phyloP scores from a whole-genome alignment of 2,329 filamentous ascomycete genomes.

The Aspergillus novoparasiticus region DNA sequence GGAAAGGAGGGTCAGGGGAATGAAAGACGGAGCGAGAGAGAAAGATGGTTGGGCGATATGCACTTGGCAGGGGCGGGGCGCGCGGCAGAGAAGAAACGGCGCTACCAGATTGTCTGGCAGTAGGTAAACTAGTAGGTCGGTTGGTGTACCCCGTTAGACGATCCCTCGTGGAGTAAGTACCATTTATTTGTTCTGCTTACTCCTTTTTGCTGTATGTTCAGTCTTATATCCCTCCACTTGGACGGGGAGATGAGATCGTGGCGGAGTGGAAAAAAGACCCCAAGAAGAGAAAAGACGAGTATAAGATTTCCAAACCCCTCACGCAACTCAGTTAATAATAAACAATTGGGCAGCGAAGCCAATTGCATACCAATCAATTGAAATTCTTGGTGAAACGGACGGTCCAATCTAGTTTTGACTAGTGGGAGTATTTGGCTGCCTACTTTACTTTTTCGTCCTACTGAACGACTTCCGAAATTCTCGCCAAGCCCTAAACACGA shows the following conservation, averaged over 20 bases:
- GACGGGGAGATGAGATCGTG: too few species aligned
- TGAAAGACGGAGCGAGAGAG: constrained; percentile 3
- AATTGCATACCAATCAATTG: neutral
- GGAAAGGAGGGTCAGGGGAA: neutral
- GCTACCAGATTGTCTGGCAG: neutral
- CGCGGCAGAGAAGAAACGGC: constrained; percentile 15
- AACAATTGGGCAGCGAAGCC: neutral
- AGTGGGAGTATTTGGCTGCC: neutral
- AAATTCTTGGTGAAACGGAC: constrained; percentile 1
- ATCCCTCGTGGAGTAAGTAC: too few species aligned
- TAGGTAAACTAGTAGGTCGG: too few species aligned
- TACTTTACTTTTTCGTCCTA: neutral
- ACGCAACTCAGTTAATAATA: too few species aligned
- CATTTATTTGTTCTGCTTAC: too few species aligned
- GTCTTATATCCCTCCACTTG: too few species aligned
- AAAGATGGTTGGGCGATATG: neutral
- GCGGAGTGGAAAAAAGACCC: neutral
- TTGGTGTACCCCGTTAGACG: too few species aligned
- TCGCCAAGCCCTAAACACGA: neutral
- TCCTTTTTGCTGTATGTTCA: too few species aligned
- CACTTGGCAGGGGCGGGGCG: constrained; percentile 19
- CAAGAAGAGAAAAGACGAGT: neutral
- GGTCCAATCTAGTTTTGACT: constrained; percentile 4
- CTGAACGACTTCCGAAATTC: neutral
- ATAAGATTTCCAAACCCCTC: too few species aligned